Percentiles rank a stretch among this genome's conserved stretches.
phyloP scores from a whole-genome alignment of 2,329 filamentous ascomycete genomes.

The Penicillium olsonii region DNA sequence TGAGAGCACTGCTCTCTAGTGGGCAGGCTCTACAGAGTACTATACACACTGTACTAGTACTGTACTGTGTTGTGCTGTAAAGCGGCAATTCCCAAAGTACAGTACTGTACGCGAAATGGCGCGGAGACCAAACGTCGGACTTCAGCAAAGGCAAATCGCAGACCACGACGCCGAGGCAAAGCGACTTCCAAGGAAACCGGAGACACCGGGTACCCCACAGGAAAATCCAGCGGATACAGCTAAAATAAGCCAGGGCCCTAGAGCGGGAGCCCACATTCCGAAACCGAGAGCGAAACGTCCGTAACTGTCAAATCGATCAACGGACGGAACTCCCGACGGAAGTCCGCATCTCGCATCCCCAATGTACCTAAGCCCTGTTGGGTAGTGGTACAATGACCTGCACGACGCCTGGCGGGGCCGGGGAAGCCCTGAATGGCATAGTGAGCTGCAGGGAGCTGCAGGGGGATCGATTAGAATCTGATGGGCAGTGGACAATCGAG shows the following conservation, averaged over 20 bases:
- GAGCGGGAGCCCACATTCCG: not conserved
- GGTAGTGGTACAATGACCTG: not conserved
- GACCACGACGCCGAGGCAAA: not conserved
- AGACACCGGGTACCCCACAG: not conserved
- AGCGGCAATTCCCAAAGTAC: too few species aligned
- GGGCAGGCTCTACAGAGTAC: too few species aligned
- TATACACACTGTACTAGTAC: too few species aligned
- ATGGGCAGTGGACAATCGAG: not conserved
- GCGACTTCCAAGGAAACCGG: not conserved
- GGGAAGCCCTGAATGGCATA: not conserved
- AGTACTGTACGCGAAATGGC: too few species aligned
- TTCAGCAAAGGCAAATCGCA: too few species aligned
- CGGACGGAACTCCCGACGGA: not conserved
- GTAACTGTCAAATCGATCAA: not conserved
- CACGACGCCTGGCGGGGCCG: not conserved
- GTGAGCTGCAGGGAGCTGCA: not conserved
- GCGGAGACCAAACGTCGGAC: too few species aligned
- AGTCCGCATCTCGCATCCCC: not conserved
- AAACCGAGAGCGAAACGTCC: not conserved
- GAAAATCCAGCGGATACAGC: not conserved
- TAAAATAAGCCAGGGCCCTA: not conserved
- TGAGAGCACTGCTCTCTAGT: too few species aligned
- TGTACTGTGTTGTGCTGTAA: too few species aligned
- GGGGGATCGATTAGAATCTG: not conserved
- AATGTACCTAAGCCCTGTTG: not conserved